Conservation (phyloP, 495 filamentous ascomycete genomes). For the Daldinia childiae region DNA sequence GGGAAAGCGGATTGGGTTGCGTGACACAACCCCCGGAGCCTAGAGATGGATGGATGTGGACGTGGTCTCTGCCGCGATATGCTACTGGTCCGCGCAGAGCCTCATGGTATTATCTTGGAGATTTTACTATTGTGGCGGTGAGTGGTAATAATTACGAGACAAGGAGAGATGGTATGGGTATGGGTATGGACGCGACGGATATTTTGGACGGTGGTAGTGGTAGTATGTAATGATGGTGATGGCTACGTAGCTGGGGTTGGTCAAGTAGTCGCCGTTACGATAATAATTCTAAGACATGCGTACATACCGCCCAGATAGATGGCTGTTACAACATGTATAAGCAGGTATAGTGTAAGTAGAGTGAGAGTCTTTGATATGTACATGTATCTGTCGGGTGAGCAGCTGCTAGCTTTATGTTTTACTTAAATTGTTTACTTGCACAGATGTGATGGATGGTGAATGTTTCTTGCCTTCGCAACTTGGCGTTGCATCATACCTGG, state of each 20-base stretch:
- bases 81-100: neutral
- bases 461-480: neutral
- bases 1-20: neutral
- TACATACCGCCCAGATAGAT: neutral
- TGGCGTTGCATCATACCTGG: neutral
- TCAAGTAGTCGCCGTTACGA: neutral
- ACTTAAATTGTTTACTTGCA: neutral
- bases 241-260: neutral
- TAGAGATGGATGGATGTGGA: neutral
- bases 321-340: neutral
- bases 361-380: neutral
- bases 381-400: too few relatives aligned
- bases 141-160: neutral
- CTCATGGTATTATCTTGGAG: neutral
- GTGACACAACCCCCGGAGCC: neutral
- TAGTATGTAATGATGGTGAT: neutral
- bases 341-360: neutral
- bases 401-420: neutral
- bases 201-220: neutral
- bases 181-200: neutral
- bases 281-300: neutral
- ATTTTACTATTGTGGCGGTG: neutral
- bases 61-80: neutral
- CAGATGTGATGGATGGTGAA: neutral
- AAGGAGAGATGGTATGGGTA: neutral